Evolutionary conservation across 108 stramenopile species (phyloP).

Genomic region (Skeletonema menzelii): DNA sequence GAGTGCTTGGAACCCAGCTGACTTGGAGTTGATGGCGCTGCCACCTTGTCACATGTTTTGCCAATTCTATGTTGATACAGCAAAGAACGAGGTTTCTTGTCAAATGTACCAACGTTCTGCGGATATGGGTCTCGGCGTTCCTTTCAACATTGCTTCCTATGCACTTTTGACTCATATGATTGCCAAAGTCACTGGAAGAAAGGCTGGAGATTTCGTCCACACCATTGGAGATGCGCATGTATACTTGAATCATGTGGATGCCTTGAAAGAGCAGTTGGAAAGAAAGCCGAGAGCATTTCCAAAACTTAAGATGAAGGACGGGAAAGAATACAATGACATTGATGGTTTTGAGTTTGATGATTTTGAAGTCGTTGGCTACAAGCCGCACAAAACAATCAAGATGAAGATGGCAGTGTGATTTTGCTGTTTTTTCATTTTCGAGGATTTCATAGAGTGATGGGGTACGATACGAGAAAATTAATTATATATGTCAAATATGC

Average conservation of each 20-base stretch:
- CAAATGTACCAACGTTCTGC: constrained; percentile 99
- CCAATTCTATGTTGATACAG: constrained; percentile 97
- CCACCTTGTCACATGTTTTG: constrained; percentile 99
- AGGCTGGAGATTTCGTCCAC: constrained; percentile 98
- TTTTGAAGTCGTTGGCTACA: constrained; percentile 93
- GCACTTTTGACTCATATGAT: constrained; percentile 94
- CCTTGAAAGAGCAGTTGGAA: constrained; percentile 92
- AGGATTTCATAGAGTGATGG: neutral
- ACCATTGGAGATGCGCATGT: constrained; percentile 98
- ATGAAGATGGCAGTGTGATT: constrained; percentile 99
- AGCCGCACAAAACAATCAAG: constrained; percentile 91
- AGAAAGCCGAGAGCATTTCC: constrained; percentile 95
- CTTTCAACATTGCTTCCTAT: constrained; percentile 99
- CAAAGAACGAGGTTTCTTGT: constrained; percentile 94
- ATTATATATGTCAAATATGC: constrained; percentile 4
- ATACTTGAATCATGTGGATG: constrained; percentile 99
- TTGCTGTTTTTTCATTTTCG: neutral
- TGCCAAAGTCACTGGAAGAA: constrained; percentile 91
- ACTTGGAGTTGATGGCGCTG: constrained; percentile 94
- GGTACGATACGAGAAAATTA: neutral
- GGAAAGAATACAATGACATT: constrained; percentile 73
- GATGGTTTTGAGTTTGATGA: constrained; percentile 91
- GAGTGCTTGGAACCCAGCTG: constrained; percentile 98
- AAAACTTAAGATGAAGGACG: constrained; percentile 86
- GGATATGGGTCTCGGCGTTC: constrained; percentile 99